These are phyloP conservation scores for Pleoardoris graminearum DNA, from an alignment of 2,329 filamentous ascomycete species.

Conservation along the genomic window DNA sequence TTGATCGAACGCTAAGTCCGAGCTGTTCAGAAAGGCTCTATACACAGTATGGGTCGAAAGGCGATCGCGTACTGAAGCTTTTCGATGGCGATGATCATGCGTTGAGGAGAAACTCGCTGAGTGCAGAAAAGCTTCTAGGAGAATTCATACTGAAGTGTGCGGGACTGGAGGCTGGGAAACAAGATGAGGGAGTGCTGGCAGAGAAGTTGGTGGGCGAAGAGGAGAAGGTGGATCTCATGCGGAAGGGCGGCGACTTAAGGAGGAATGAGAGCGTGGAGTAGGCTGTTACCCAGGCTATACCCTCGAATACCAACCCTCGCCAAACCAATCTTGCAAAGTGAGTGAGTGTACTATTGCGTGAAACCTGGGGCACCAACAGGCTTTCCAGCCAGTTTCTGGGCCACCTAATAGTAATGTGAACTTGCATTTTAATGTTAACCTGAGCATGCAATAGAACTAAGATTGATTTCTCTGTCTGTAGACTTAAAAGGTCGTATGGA, in stretches of 20 bases:
- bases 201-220: conserved; percentile 7
- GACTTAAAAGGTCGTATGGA: too few relatives aligned
- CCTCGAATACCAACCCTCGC: too few relatives aligned
- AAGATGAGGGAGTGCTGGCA: conserved; percentile 1
- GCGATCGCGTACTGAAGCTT: conserved; percentile 35
- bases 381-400: too few relatives aligned
- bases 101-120: conserved; percentile 41
- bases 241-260: conserved; percentile 12
- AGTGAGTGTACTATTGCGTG: too few relatives aligned
- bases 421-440: too few relatives aligned
- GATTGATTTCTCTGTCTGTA: too few relatives aligned
- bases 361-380: too few relatives aligned
- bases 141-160: conserved; percentile 45
- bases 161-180: conserved; percentile 21
- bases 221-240: conserved; percentile 13
- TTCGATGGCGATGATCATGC: conserved; percentile 51
- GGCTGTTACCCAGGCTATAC: too few relatives aligned
- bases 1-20: conserved; percentile 41
- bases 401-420: too few relatives aligned
- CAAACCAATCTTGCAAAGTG: too few relatives aligned
- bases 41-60: conserved; percentile 41
- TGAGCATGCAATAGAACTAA: too few relatives aligned
- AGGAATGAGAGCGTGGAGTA: conserved; percentile 31
- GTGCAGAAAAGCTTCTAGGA: conserved; percentile 47
- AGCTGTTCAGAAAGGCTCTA: conserved; percentile 45